Percentiles rank a stretch among this genome's conserved stretches.
These are phyloP conservation scores for Metarhizium humberi DNA, from an alignment of 2,329 filamentous ascomycete species.

Conservation along the genomic window DNA sequence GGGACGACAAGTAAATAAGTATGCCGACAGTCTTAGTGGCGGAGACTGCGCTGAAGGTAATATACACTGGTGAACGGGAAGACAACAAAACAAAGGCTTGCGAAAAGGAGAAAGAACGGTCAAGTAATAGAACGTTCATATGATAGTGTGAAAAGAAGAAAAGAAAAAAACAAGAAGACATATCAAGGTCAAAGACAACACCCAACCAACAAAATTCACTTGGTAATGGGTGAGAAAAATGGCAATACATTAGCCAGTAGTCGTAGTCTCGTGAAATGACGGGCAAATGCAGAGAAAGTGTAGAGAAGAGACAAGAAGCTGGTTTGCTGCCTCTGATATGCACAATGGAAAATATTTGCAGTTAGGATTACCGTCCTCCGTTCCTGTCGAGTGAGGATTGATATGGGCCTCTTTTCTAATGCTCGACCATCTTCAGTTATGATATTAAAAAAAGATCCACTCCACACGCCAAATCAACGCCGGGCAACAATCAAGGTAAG, in stretches of 20 bases:
- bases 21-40: slow-evolving; percentile 15
- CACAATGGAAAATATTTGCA: not conserved
- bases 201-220: not conserved
- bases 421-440: slow-evolving; percentile 5
- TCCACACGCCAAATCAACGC: slow-evolving; percentile 26
- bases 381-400: not conserved
- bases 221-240: slow-evolving; percentile 1
- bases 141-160: not conserved
- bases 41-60: slow-evolving; percentile 19
- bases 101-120: slow-evolving; percentile 1
- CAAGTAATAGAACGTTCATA: not conserved
- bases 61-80: slow-evolving; percentile 18
- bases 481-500: slow-evolving; percentile 17
- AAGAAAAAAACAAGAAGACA: not conserved
- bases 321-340: not conserved
- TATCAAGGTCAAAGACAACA: slow-evolving; percentile 8
- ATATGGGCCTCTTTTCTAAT: slow-evolving; percentile 6
- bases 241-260: slow-evolving; percentile 24
- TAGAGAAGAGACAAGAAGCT: slow-evolving; percentile 9
- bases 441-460: not conserved
- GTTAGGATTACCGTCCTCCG: not conserved
- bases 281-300: slow-evolving; percentile 12
- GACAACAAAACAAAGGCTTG: slow-evolving; percentile 2
- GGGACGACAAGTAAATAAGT: not conserved
- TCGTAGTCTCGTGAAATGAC: slow-evolving; percentile 23